Evolutionary conservation across 2,329 filamentous ascomycete species (phyloP).

Genomic region (Aspergillus intermedius): DNA sequence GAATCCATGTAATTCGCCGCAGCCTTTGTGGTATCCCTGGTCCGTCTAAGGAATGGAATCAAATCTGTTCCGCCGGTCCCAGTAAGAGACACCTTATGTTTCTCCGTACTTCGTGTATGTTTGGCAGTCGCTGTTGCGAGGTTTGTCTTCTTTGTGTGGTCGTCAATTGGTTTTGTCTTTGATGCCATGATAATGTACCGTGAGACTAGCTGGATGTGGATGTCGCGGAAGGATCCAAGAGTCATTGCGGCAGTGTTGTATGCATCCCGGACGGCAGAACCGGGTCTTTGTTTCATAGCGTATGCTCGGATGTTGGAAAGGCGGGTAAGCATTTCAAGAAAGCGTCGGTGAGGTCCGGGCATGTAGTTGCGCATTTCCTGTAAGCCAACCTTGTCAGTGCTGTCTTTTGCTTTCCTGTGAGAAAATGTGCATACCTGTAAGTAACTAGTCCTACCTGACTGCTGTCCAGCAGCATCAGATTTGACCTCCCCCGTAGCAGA

Average conservation of each 20-base stretch:
- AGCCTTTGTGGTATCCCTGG: slow-evolving; percentile 46
- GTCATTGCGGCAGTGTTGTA: slow-evolving; percentile 43
- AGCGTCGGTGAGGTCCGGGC: slow-evolving; percentile 48
- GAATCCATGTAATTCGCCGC: slow-evolving; percentile 25
- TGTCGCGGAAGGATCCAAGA: slow-evolving; percentile 44
- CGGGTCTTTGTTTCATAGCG: slow-evolving; percentile 28
- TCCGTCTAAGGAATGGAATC: slow-evolving; percentile 49
- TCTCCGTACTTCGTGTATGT: slow-evolving; percentile 22
- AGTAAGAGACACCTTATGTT: slow-evolving; percentile 33
- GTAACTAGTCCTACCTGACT: slow-evolving; percentile 17
- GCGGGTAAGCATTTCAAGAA: slow-evolving; percentile 41
- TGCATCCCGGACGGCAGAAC: slow-evolving; percentile 32
- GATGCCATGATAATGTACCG: slow-evolving; percentile 47
- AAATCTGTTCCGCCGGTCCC: slow-evolving; percentile 49
- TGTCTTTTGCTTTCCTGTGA: background rate
- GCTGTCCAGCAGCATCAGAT: slow-evolving; percentile 12
- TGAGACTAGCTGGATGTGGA: slow-evolving; percentile 49
- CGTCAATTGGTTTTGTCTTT: slow-evolving; percentile 7
- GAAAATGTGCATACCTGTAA: slow-evolving; percentile 12
- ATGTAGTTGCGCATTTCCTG: slow-evolving; percentile 51
- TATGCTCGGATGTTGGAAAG: slow-evolving; percentile 43
- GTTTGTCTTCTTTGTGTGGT: slow-evolving; percentile 24
- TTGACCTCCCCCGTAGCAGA: slow-evolving; percentile 31
- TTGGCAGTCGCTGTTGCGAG: slow-evolving; percentile 43
- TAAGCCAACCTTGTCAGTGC: slow-evolving; percentile 8